Percentiles rank a stretch among this genome's conserved stretches.
Evolutionary conservation across 257 asterid species (phyloP).

Genomic region (Gynochthodes officinalis): DNA sequence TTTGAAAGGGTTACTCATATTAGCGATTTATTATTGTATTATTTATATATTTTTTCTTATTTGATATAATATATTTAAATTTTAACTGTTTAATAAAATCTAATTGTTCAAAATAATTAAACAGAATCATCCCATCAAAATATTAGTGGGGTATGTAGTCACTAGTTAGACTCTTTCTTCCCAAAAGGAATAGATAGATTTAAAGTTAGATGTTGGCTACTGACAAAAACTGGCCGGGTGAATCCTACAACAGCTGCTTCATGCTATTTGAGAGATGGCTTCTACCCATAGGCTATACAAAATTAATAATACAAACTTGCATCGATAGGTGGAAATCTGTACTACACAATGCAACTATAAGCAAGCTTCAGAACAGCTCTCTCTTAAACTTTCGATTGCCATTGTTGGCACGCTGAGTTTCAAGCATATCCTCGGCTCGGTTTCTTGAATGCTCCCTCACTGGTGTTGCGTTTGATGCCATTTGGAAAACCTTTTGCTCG

Average conservation of each 20-base stretch:
- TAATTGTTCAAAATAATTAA: too few species aligned
- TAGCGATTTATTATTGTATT: too few species aligned
- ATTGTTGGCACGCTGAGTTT: background rate
- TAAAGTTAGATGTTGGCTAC: too few species aligned
- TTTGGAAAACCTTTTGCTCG: background rate
- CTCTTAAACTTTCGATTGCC: background rate
- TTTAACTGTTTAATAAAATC: too few species aligned
- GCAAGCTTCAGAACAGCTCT: background rate
- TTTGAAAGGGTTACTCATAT: too few species aligned
- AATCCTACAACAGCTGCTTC: background rate
- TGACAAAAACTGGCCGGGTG: too few species aligned
- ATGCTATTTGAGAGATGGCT: background rate
- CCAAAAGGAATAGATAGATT: too few species aligned
- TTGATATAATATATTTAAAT: too few species aligned
- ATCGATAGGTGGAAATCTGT: background rate
- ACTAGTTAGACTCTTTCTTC: too few species aligned
- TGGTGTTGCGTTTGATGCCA: background rate
- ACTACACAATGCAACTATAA: background rate
- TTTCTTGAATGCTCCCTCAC: background rate
- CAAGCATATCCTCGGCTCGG: background rate
- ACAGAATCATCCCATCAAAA: too few species aligned
- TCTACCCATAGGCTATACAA: background rate
- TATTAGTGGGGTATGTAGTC: too few species aligned
- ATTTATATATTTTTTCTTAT: too few species aligned
- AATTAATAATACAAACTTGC: background rate